These are phyloP conservation scores for Fusarium euwallaceae DNA, from an alignment of 2,329 filamentous ascomycete species.

Conservation along the genomic window DNA sequence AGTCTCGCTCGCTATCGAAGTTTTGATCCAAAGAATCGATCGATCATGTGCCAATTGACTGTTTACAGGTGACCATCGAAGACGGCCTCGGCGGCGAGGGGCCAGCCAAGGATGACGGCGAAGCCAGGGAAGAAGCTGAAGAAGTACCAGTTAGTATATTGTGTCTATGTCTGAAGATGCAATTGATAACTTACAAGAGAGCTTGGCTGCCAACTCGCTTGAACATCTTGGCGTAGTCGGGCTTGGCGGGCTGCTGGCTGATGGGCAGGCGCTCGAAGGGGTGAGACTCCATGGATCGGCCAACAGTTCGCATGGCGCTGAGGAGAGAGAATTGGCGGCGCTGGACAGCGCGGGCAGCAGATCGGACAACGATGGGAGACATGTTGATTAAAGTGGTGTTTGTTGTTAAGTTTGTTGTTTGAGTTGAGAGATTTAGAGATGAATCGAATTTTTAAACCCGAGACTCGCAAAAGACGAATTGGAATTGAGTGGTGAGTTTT, in stretches of 20 bases:
- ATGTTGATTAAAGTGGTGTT: conserved; percentile 41
- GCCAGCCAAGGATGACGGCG: conserved; percentile 53
- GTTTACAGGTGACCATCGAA: conserved; percentile 52
- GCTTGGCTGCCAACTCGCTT: conserved; percentile 50
- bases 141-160: conserved; percentile 20
- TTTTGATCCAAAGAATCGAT: conserved; percentile 17
- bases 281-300: conserved; percentile 53
- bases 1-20: conserved; percentile 36
- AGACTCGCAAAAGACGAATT: conserved; percentile 36
- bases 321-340: conserved; percentile 54
- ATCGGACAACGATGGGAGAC: conserved; percentile 48
- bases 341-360: conserved; percentile 46
- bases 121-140: conserved; percentile 53
- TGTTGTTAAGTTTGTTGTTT: conserved; percentile 30
- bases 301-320: conserved; percentile 49
- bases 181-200: conserved; percentile 49
- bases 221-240: conserved; percentile 50
- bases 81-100: conserved; percentile 44
- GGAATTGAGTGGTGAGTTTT: conserved; percentile 32
- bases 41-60: conserved; percentile 8
- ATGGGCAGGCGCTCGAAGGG: conserved; percentile 52
- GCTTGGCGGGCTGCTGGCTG: conserved; percentile 44
- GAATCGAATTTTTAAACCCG: conserved; percentile 23
- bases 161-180: neutral
- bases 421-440: conserved; percentile 22